phyloP scores from a whole-genome alignment of 1,139 yeast species.

The Saccharomyces hybrid region DNA sequence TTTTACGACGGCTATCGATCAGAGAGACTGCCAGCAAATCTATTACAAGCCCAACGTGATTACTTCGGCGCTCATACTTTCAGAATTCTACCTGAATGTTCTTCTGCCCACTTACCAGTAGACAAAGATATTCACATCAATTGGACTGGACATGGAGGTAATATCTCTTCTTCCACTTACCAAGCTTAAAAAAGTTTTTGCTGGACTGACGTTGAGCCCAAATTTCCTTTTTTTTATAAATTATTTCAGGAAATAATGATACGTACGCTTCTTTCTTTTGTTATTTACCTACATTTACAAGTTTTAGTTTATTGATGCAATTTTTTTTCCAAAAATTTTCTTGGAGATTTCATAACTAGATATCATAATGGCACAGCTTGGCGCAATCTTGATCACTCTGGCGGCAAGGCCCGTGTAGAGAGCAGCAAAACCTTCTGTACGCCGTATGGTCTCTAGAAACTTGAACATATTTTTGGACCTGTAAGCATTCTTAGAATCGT shows the following conservation, averaged over 20 bases:
- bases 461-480: constrained; percentile 45
- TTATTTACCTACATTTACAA: not conserved
- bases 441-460: constrained; percentile 53
- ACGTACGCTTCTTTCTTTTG: not conserved
- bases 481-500: constrained; percentile 9
- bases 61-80: too few species aligned
- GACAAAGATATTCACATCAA: too few species aligned
- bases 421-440: constrained; percentile 68
- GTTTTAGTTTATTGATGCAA: not conserved
- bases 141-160: too few species aligned
- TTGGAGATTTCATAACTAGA: constrained; percentile 91
- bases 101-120: too few species aligned
- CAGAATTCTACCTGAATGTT: too few species aligned
- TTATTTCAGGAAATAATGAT: not conserved
- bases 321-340: constrained; percentile 39
- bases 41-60: too few species aligned
- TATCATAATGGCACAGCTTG: constrained; percentile 97
- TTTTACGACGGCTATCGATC: too few species aligned
- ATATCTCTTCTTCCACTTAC: too few species aligned
- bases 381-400: constrained; percentile 83
- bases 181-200: too few species aligned
- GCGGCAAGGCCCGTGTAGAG: constrained; percentile 82
- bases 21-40: too few species aligned
- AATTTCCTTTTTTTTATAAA: not conserved
- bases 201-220: not conserved